Base-by-base conservation (phyloP, 2,329 filamentous ascomycete species). In the Tolypocladium sp. region DNA sequence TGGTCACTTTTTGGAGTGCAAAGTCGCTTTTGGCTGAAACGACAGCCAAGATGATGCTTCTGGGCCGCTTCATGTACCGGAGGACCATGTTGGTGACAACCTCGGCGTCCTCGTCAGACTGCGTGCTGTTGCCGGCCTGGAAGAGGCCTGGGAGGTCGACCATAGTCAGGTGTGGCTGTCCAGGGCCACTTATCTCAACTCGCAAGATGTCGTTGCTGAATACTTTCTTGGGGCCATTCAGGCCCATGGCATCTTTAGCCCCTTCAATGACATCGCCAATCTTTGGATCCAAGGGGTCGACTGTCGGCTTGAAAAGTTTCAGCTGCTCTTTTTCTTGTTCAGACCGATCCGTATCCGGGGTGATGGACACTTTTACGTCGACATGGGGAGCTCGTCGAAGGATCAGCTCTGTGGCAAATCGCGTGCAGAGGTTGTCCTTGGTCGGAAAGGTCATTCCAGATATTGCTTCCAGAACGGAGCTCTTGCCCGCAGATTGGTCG, bases 391-490 rank as follows among this genome's bases (percentile, higher is more conserved):
- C 71, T 12, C 78, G 76, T 22, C 84, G 79, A 4, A 88, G 74
- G 15, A 85, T 75, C 25, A 88, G 71, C 67, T 88, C 83, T 0
- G 84, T 88, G 0, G 84, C 79, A 61, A 88, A 88, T 0, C 82
- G 76, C 0, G 85, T 88, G 68, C 84, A 88, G 0, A 86, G 66
- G 42, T 77, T 81, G 57, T 82, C 80, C 30, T 83, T 82, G 10
- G 76, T 73, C 0, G 84, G 84, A 61, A 89, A 88, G 0, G 77
- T 76, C 2, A 88, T 76, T 4, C 82, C 78, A 0, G 85, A 85
- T 44, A 89, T 82, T 1, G 83, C 85, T 64, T 88, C 83, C 0
- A 89, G 77, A 0, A 87, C 82, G 0, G 84, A 87, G 59, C 82
- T 86, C 67, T 89, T 89, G 4, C 85, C 85, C 1, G 80, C 79